Conservation (phyloP, 2,329 filamentous ascomycete genomes). For the Cytospora piceae region DNA sequence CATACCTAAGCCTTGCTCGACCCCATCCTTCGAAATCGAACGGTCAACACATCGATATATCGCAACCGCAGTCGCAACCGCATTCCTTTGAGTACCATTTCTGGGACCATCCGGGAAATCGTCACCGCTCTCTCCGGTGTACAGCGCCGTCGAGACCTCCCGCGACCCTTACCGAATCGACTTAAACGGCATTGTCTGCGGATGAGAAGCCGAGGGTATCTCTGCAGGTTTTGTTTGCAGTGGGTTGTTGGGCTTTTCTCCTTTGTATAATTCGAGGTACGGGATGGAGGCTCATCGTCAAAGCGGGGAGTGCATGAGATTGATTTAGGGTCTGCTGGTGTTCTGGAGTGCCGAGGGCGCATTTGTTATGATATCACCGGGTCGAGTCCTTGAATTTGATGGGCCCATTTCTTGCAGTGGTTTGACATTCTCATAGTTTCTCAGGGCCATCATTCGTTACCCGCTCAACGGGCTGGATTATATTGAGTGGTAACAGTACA, state of each 20-base stretch:
- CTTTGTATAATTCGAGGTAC: slow-evolving; percentile 8
- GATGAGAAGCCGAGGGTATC: not conserved
- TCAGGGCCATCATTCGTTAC: slow-evolving; percentile 1
- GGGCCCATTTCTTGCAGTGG: not conserved
- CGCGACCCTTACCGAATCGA: not conserved
- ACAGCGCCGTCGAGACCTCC: not conserved
- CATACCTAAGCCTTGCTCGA: not conserved
- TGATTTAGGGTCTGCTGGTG: slow-evolving; percentile 15
- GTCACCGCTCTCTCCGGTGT: not conserved
- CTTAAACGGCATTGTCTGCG: not conserved
- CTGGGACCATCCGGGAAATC: not conserved
- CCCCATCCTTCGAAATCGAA: not conserved
- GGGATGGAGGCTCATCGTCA: slow-evolving; percentile 12
- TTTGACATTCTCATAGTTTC: not conserved
- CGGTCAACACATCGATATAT: not conserved
- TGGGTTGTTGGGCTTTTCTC: slow-evolving; percentile 12
- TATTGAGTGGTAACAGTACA: not conserved
- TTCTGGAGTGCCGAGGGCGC: slow-evolving; percentile 21
- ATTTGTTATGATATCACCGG: slow-evolving; percentile 21
- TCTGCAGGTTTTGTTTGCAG: not conserved
- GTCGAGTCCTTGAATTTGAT: slow-evolving; percentile 1
- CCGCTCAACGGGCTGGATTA: not conserved
- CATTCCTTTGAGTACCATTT: not conserved
- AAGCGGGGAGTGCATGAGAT: slow-evolving; percentile 11
- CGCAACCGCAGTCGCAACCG: not conserved